Evolutionary conservation across 2,329 filamentous ascomycete genomes (phyloP).

Genomic region (Fusarium sp.): DNA sequence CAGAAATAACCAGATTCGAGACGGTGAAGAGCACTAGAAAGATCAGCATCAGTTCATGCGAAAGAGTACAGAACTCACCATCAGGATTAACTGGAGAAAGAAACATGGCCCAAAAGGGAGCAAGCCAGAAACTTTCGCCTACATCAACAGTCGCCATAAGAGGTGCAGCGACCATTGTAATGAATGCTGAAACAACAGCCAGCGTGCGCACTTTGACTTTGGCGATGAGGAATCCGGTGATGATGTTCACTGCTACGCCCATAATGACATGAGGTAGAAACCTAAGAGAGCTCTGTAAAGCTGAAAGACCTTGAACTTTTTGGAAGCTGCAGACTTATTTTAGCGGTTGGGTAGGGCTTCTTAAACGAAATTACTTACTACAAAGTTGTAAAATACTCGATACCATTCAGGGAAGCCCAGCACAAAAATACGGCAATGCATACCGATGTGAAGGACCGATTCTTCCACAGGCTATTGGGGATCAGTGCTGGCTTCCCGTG

Average conservation of each 20-base stretch:
- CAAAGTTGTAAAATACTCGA: constrained; percentile 63
- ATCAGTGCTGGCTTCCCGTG: constrained; percentile 66
- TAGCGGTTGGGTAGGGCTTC: background rate
- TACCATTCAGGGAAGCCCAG: constrained; percentile 61
- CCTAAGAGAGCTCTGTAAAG: constrained; percentile 61
- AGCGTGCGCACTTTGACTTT: constrained; percentile 56
- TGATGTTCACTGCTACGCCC: constrained; percentile 58
- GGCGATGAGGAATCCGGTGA: constrained; percentile 58
- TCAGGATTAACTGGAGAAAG: constrained; percentile 61
- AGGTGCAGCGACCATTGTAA: constrained; percentile 63
- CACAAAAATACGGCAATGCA: constrained; percentile 65
- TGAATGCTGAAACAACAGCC: constrained; percentile 55
- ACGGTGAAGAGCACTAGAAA: constrained; percentile 66
- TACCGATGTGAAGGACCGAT: constrained; percentile 66
- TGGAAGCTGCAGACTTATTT: constrained; percentile 57
- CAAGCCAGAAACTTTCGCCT: constrained; percentile 64
- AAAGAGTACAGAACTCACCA: constrained; percentile 43
- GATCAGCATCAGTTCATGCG: background rate
- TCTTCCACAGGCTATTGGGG: constrained; percentile 71
- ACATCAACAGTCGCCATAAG: constrained; percentile 67
- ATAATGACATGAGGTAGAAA: constrained; percentile 63
- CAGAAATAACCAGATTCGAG: constrained; percentile 66
- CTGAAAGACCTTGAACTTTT: constrained; percentile 60
- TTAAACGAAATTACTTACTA: constrained; percentile 53
- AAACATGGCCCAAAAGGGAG: constrained; percentile 59